Conservation (phyloP, 306 rosid species). For the Trichosanthes cucumerina region DNA sequence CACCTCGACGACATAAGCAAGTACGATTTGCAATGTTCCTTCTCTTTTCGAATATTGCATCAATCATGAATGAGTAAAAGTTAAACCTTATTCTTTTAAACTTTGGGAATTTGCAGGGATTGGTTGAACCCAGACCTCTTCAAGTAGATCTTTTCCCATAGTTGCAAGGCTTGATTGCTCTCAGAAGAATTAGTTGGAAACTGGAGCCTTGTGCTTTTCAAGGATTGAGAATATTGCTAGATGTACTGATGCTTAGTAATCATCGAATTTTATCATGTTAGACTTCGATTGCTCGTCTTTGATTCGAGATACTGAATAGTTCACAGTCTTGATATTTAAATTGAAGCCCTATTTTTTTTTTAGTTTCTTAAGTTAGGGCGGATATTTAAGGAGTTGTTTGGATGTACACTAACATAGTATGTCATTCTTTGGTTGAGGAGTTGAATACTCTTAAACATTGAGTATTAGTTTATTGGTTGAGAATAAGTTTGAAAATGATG, state of each 20-base stretch:
- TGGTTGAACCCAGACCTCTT: slow-evolving; percentile 92
- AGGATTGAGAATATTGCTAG: neutral
- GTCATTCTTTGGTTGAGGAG: neutral
- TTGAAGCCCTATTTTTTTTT: neutral
- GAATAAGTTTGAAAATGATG: neutral
- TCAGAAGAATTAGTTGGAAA: neutral
- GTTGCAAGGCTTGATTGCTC: neutral
- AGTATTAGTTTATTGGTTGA: neutral
- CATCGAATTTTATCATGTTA: neutral
- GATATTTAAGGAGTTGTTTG: neutral
- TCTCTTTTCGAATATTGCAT: neutral
- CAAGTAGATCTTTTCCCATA: slow-evolving; percentile 31
- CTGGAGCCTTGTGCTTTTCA: neutral
- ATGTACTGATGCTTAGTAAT: neutral
- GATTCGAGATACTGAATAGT: neutral
- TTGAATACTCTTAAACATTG: neutral
- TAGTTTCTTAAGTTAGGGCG: neutral
- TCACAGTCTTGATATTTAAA: neutral
- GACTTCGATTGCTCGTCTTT: neutral
- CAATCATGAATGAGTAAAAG: neutral
- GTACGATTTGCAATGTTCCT: slow-evolving; percentile 25
- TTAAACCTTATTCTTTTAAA: neutral
- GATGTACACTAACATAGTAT: neutral
- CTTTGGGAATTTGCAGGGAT: slow-evolving; percentile 44
- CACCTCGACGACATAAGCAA: slow-evolving; percentile 95